Evolutionary conservation across 768 basidiomycete genomes (phyloP), one percentile per base, ranked within the genome.

Genomic region (Tulasnella sp.): DNA sequence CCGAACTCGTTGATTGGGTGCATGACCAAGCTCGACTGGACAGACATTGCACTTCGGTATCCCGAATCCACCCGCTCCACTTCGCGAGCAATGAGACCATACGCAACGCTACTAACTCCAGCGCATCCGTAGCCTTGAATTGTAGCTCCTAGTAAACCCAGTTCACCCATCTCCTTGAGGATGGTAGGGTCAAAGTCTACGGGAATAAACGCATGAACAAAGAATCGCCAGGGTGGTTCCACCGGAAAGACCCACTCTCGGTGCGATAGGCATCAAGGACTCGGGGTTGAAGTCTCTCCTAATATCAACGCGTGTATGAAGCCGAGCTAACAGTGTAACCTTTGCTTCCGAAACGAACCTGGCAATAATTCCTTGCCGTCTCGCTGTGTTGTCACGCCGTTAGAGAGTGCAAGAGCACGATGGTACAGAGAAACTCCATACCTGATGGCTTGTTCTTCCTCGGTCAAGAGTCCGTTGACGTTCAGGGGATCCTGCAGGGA

Each of bases 31-130:
- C 95, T 96, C 0, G 93, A 95, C 84, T 99, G 97, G 3, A 99
- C 97, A 23, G 96, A 98, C 80, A 95, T 91, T 4, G 91, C 96
- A 5, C 94, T 96, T 35, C 97, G 93, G 82, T 98, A 99, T 0
- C 97, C 97, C 2, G 96, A 98, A 83, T 99, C 97, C 51, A 99
- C 91, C 80, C 96, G 95, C 85, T 98, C 97, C 4, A 99, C 91
- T 84, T 98, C 97, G 55, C 97, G 87, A 4, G 95, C 94, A 81
- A 99, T 93, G 37, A 99, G 87, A 6, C 97, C 97, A 80, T 98
- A 98, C 0, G 97, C 93, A 15, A 98, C 96, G 81, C 91, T 92
- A 81, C 91, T 93, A 23, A 90, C 91, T 29, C 97, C 96, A 0
- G 97, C 96, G 82, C 97, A 99, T 32, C 93, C 95, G 80, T 98